Conservation (phyloP, 1,139 yeast species). For the Debaryomyces subglobosus region DNA sequence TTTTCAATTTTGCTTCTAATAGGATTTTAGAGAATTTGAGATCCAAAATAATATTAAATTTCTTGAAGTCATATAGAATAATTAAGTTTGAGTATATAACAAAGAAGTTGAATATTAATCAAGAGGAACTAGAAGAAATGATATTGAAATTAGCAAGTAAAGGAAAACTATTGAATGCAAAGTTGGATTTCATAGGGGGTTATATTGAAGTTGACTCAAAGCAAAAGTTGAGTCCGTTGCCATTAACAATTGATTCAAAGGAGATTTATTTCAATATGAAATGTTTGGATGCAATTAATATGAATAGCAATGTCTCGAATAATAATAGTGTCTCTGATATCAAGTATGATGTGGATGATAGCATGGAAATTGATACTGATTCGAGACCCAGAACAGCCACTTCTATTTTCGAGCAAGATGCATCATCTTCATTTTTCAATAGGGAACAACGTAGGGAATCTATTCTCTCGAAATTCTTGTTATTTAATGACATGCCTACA, state of each 20-base stretch:
- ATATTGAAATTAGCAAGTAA: slow-evolving; percentile 44
- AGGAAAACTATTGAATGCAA: slow-evolving; percentile 46
- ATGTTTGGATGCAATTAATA: slow-evolving; percentile 22
- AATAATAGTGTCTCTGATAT: not conserved
- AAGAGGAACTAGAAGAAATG: slow-evolving; percentile 39
- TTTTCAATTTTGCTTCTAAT: slow-evolving; percentile 30
- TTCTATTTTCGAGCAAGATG: slow-evolving; percentile 10
- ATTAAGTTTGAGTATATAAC: slow-evolving; percentile 32
- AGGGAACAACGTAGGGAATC: slow-evolving; percentile 7
- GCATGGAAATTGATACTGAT: slow-evolving; percentile 19
- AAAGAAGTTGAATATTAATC: slow-evolving; percentile 23
- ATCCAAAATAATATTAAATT: slow-evolving; percentile 31
- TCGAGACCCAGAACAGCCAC: slow-evolving; percentile 8
- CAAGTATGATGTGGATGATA: slow-evolving; percentile 11
- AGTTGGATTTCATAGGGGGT: slow-evolving; percentile 49
- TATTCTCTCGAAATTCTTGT: slow-evolving; percentile 19
- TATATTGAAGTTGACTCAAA: slow-evolving; percentile 20
- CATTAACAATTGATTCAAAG: slow-evolving; percentile 22
- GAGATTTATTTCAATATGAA: slow-evolving; percentile 32
- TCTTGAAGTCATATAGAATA: slow-evolving; percentile 32
- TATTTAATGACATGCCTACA: slow-evolving; percentile 22
- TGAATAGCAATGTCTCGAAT: slow-evolving; percentile 1
- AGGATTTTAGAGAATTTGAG: slow-evolving; percentile 36
- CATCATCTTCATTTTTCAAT: not conserved
- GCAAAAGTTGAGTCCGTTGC: slow-evolving; percentile 14